A percentile compares a stretch with the other conserved stretches of the same genome.
phyloP scores from a whole-genome alignment of 2,329 filamentous ascomycete species.

The Neobulgaria alba region DNA sequence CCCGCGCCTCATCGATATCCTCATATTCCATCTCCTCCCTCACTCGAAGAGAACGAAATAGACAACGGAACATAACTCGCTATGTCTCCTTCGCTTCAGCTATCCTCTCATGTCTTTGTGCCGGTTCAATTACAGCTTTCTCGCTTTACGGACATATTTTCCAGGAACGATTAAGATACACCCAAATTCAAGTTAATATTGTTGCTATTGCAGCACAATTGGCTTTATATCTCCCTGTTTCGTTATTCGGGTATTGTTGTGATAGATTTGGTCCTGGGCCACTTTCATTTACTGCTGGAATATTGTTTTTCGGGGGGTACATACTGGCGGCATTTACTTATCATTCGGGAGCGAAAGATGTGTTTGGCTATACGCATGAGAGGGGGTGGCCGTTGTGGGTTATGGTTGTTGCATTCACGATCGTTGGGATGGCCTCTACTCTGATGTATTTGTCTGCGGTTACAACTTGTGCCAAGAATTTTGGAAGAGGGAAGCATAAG shows the following conservation, averaged over 20 bases:
- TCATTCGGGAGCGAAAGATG: conserved; percentile 39
- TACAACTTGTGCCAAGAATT: conserved; percentile 98
- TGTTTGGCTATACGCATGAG: conserved; percentile 37
- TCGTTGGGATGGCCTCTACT: conserved; percentile 75
- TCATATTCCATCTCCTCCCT: conserved; percentile 14
- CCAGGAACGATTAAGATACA: conserved; percentile 77
- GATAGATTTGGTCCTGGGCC: conserved; percentile 78
- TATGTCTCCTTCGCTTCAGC: conserved; percentile 45
- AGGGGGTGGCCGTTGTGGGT: conserved; percentile 60
- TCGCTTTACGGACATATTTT: conserved; percentile 90
- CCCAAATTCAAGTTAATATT: conserved; percentile 85
- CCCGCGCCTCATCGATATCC: conserved; percentile 13
- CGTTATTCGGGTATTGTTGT: conserved; percentile 82
- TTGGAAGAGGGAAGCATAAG: conserved; percentile 78
- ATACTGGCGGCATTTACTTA: conserved; percentile 76
- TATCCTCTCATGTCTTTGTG: conserved; percentile 59
- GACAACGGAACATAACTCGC: conserved; percentile 20
- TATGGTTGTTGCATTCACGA: conserved; percentile 80
- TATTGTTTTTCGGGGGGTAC: conserved; percentile 75
- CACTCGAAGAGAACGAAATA: conserved; percentile 10
- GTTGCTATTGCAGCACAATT: conserved; percentile 82
- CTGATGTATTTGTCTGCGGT: conserved; percentile 85
- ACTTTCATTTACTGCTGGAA: conserved; percentile 61
- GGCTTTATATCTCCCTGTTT: conserved; percentile 86
- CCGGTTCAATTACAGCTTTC: conserved; percentile 86